phyloP scores from a whole-genome alignment of 441 rosid species.

The Eutrema salsugineum region DNA sequence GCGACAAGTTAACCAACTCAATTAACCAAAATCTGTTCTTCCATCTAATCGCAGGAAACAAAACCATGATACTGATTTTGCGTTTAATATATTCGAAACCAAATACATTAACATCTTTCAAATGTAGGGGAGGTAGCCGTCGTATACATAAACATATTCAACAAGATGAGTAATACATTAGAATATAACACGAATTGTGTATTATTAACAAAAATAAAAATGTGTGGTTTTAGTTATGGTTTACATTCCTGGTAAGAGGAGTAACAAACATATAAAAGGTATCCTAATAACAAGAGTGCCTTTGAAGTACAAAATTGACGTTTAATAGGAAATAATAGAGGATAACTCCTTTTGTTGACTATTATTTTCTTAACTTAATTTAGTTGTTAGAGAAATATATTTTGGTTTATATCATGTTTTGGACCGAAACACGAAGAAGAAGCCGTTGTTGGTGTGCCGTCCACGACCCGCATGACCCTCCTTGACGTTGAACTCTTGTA shows the following conservation, averaged over 20 bases:
- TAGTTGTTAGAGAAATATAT: conserved; percentile 1
- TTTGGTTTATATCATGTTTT: conserved; percentile 24
- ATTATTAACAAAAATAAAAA: too few relatives aligned
- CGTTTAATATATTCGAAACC: not conserved
- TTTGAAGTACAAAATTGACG: not conserved
- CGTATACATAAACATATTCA: not conserved
- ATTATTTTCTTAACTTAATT: not conserved
- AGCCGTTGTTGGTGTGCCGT: conserved; percentile 31
- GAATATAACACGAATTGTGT: too few relatives aligned
- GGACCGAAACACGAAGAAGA: conserved; percentile 32
- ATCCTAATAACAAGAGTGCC: not conserved
- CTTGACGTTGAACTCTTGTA: conserved; percentile 21
- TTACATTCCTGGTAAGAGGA: not conserved
- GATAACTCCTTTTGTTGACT: not conserved
- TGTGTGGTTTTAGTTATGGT: too few relatives aligned
- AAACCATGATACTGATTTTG: not conserved
- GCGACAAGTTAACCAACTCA: conserved; percentile 24
- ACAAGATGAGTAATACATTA: not conserved
- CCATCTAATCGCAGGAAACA: not conserved
- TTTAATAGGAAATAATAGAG: not conserved
- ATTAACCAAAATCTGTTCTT: conserved; percentile 6
- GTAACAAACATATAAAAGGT: not conserved
- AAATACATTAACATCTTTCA: not conserved
- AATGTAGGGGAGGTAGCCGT: not conserved
- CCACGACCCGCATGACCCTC: conserved; percentile 31